These are phyloP conservation scores for Thuja plicata DNA, from an alignment of 83 land plant species.

Conservation along the genomic window DNA sequence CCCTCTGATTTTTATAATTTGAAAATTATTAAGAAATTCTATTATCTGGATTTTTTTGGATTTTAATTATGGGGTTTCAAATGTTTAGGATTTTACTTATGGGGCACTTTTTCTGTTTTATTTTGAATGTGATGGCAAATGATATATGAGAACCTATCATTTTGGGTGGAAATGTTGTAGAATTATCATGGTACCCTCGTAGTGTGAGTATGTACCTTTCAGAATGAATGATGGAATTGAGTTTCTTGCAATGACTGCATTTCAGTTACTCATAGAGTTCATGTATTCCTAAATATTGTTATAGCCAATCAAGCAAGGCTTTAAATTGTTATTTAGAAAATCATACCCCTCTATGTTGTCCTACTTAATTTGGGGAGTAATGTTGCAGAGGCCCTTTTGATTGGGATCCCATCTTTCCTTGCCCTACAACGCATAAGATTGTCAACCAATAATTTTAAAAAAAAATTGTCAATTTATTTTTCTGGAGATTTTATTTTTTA, in stretches of 20 bases:
- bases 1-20: background rate
- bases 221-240: background rate
- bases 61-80: background rate
- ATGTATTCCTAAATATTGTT: background rate
- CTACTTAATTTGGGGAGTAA: constrained; percentile 24
- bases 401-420: constrained; percentile 29
- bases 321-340: constrained; percentile 18
- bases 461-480: too few relatives aligned
- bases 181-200: background rate
- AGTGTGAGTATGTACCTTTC: background rate
- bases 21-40: too few relatives aligned
- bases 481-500: too few relatives aligned
- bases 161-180: background rate
- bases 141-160: background rate
- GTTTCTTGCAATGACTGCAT: background rate
- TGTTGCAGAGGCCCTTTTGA: constrained; percentile 25
- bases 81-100: background rate
- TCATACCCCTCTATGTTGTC: constrained; percentile 20
- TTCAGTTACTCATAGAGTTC: background rate
- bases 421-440: constrained; percentile 1
- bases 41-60: background rate
- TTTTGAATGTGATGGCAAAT: background rate
- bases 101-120: background rate
- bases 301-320: constrained; percentile 22
- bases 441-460: background rate